Evolutionary conservation across 1,284 basidiomycete genomes (phyloP), one percentile per base, ranked within the genome.

Genomic region (Ustilago loliicola): DNA sequence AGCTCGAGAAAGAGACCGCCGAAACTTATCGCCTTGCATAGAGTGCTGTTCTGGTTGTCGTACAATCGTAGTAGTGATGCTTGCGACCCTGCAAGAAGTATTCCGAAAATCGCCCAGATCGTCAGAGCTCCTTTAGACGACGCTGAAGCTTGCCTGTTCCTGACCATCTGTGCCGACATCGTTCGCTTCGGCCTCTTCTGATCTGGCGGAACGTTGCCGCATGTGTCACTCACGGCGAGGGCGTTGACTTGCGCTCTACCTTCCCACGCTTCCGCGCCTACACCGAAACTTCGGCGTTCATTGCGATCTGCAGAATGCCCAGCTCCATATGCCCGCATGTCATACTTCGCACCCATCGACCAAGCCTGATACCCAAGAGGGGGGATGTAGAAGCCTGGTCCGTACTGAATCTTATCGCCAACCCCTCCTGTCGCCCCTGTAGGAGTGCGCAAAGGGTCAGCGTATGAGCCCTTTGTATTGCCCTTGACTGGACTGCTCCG

Each of bases 361-460:
- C 36, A 45, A 1, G 53, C 45, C 25, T 45, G n/a, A 52, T 71
- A 71, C 8, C 72, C 72, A 1, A 67, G 67, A 1, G 72, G 72
- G 1, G 72, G 67, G 10, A 71, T 63, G n/a, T 75, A 75, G 45
- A 74, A 74, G 30, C 72, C 72, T 2, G 55, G 58, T 13, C 61
- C 71, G 21, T 58, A 66, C n/a, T 48, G 21, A 9, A 65, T 30
- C 19, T 38, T 71, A 0, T n/a, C 45, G 23, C 52, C 45, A 29
- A 1, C 19, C 1, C 8, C 29, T 3, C 17, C 9, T n/a, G 34
- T 29, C 29, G 13, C 15, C 10, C 23, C 11, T n/a, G 56, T 19
- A 6, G 57, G 10, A 21, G 15, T 23, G 15, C 25, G 30, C 47
- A 60, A 40, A 27, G 58, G 58, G 15, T 60, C 51, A 30, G 27